Evolutionary conservation across 2,329 filamentous ascomycete genomes (phyloP).

Genomic region (Teratosphaeria viscida): DNA sequence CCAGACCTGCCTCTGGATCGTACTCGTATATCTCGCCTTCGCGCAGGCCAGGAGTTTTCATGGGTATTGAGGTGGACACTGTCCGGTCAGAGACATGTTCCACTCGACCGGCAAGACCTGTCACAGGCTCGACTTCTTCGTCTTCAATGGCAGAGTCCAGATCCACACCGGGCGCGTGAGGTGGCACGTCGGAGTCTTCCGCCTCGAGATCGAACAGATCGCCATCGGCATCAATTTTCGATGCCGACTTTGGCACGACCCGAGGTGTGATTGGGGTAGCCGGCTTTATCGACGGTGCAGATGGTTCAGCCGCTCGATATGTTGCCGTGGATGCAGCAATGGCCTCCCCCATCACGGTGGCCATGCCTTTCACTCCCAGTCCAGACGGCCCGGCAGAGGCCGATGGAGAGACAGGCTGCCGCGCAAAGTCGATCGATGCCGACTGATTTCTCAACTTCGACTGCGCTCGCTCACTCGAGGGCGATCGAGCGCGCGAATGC

Average conservation of each 20-base stretch:
- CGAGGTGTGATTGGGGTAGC: neutral
- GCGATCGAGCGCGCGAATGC: conserved; percentile 17
- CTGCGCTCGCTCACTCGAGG: conserved; percentile 1
- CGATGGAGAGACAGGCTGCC: neutral
- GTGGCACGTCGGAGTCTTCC: conserved; percentile 7
- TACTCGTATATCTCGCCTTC: conserved; percentile 5
- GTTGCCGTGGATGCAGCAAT: neutral
- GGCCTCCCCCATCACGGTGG: neutral
- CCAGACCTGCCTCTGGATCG: conserved; percentile 10
- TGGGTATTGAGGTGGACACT: conserved; percentile 7
- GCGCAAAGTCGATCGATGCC: conserved; percentile 1
- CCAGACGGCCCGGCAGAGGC: neutral
- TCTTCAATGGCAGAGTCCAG: conserved; percentile 6
- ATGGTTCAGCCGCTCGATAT: neutral
- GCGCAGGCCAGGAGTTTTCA: neutral
- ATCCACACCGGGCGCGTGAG: neutral
- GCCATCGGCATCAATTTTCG: conserved; percentile 16
- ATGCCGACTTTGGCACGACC: neutral
- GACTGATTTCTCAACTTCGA: neutral
- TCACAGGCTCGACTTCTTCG: conserved; percentile 7
- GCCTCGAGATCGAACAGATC: conserved; percentile 22
- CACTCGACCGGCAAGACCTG: conserved; percentile 1
- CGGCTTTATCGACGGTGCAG: neutral
- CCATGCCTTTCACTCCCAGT: neutral
- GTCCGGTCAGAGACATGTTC: neutral